Evolutionary conservation across 1,284 basidiomycete species (phyloP).

Genomic region (Pseudozyma hubeiensis): DNA sequence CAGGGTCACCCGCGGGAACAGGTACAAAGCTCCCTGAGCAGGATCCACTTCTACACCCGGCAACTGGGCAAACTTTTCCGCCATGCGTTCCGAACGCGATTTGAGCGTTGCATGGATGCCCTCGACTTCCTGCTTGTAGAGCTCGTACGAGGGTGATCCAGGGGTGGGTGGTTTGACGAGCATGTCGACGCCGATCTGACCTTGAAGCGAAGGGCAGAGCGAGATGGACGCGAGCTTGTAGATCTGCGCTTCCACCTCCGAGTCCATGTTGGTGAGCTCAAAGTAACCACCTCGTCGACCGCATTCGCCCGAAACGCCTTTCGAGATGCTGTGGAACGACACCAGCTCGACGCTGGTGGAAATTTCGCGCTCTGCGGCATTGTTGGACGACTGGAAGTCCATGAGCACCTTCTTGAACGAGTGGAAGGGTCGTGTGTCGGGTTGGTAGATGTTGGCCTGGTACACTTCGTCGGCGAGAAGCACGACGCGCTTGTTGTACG

Average conservation of each 20-base stretch:
- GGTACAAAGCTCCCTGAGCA: constrained; percentile 84
- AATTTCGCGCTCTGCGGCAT: constrained; percentile 50
- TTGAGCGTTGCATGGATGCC: constrained; percentile 58
- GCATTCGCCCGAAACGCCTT: constrained; percentile 66
- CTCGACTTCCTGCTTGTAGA: constrained; percentile 55
- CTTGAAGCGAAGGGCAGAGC: constrained; percentile 65
- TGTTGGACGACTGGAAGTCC: constrained; percentile 47
- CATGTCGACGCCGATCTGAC: constrained; percentile 67
- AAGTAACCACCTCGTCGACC: constrained; percentile 67
- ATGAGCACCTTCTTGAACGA: constrained; percentile 66
- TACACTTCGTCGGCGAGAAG: constrained; percentile 68
- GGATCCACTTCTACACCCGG: constrained; percentile 57
- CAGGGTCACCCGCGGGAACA: constrained; percentile 82
- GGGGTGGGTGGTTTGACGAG: constrained; percentile 60
- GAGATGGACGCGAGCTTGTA: constrained; percentile 66
- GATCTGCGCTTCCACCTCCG: constrained; percentile 62
- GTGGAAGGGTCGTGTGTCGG: constrained; percentile 60
- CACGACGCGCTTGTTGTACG: constrained; percentile 61
- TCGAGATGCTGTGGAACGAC: constrained; percentile 66
- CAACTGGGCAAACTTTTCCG: constrained; percentile 53
- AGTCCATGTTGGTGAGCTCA: constrained; percentile 64
- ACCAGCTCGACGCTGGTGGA: constrained; percentile 63
- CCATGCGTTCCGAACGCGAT: constrained; percentile 57
- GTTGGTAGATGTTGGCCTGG: constrained; percentile 66
- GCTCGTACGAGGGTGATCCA: constrained; percentile 58